Evolutionary conservation across 1,284 basidiomycete genomes (phyloP), one percentile per base, ranked within the genome.

Genomic region (Cystobasidium sp.): DNA sequence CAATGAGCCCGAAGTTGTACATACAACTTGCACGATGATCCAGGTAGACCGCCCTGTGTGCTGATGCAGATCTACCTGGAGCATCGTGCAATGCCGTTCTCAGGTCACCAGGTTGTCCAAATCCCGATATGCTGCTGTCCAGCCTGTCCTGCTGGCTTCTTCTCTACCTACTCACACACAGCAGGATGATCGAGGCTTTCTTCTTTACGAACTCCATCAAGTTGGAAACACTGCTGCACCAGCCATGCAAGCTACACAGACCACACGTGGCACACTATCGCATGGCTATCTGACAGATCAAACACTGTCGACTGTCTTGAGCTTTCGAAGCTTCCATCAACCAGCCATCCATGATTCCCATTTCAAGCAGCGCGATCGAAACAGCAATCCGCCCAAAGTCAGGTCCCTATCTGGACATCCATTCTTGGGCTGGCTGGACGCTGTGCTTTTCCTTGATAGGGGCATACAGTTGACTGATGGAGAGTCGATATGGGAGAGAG

Each of bases 371-470:
- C 53, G 16, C 47, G 61, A 20, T 44, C 56, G 20, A 47, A 44
- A 41, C 44, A 49, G 46, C 56, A 31, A 59, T 59, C 39, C 56
- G 31, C 31, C 31, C 31, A 31, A 31, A 5, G 31, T 31, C 31
- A 43, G 10, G 16, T 22, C 56, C 39, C 37, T 37, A 63, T 49
- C 61, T 16, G 39, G 44, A 43, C 31, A 31, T 24, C 43, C 61
- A 63, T 63, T 63, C 61, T 63, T 63, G 61, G 61, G 61, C 44
- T 24, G 61, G 44, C 61, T 63, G 61, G 53, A 20, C 24, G 53
- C 24, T 16, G 12, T 55, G n/a, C 22, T 8, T 43, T 16, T 3
- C 24, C 56, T 2, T 10, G 7, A 8, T 24, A 47, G 43, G 20
- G 61, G 61, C 61, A 63, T 44, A 63, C 44, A 14, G 47, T 43